A percentile compares a stretch with the other conserved stretches of the same genome.
phyloP scores from a whole-genome alignment of 225 moss, liverwort and hornwort genomes.

The Pleurozium schreberi region DNA sequence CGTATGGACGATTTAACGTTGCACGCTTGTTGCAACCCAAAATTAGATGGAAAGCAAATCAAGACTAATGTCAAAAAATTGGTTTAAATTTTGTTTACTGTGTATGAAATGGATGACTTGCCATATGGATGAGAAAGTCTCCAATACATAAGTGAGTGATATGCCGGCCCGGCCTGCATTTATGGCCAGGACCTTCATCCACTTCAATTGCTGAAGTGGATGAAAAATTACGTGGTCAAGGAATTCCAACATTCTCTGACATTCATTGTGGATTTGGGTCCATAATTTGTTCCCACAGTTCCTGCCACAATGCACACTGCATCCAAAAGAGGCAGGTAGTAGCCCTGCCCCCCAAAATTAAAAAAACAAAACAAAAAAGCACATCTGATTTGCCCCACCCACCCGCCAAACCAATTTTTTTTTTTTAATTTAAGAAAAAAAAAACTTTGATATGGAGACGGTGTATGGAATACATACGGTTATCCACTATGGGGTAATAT shows the following conservation, averaged over 20 bases:
- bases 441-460: too few species aligned
- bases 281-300: neutral
- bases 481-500: too few species aligned
- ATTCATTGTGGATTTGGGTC: neutral
- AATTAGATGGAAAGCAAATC: neutral
- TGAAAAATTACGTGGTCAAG: neutral
- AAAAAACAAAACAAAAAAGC: too few species aligned
- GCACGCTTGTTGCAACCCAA: neutral
- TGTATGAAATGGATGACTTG: neutral
- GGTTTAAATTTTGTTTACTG: neutral
- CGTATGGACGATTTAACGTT: too few species aligned
- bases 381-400: too few species aligned
- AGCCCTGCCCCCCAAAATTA: too few species aligned
- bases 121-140: neutral
- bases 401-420: too few species aligned
- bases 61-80: neutral
- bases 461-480: too few species aligned
- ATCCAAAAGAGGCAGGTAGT: neutral
- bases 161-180: too few species aligned
- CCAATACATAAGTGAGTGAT: too few species aligned
- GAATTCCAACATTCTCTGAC: neutral
- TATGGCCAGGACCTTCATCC: neutral
- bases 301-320: neutral
- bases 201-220: neutral
- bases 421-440: too few species aligned